These are phyloP conservation scores for Eremothecium sinecaudum DNA, from an alignment of 1,139 yeast genomes.

Conservation along the genomic window DNA sequence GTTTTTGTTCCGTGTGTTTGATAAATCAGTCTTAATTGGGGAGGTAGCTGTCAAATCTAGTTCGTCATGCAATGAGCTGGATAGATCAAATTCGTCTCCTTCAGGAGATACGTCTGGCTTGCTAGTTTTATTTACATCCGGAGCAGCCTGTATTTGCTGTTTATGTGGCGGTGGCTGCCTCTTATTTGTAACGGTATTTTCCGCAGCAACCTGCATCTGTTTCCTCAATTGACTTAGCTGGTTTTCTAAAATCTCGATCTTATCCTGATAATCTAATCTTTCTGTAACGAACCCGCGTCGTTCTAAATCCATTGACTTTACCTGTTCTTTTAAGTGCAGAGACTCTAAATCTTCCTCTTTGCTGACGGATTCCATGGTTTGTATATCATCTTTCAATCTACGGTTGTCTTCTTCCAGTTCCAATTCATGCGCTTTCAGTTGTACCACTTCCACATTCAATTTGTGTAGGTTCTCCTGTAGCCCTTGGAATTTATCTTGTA, in stretches of 20 bases:
- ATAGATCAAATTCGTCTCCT: conserved; percentile 27
- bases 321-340: conserved; percentile 17
- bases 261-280: conserved; percentile 24
- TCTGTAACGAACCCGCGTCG: conserved; percentile 20
- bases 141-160: conserved; percentile 1
- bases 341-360: conserved; percentile 19
- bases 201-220: conserved; percentile 10
- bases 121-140: background rate
- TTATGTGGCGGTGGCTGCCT: conserved; percentile 1
- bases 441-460: conserved; percentile 27
- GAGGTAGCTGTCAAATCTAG: conserved; percentile 28
- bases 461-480: conserved; percentile 26
- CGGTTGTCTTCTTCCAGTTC: conserved; percentile 28
- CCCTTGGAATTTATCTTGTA: conserved; percentile 17
- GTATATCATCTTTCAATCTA: conserved; percentile 15
- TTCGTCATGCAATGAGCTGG: conserved; percentile 27
- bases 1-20: conserved; percentile 12
- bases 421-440: conserved; percentile 26
- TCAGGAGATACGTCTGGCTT: background rate
- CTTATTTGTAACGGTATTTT: conserved; percentile 3
- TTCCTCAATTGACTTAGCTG: conserved; percentile 13
- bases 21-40: conserved; percentile 17
- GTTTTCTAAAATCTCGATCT: conserved; percentile 16
- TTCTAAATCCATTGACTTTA: conserved; percentile 18
- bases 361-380: conserved; percentile 13